Evolutionary conservation across 345 rosid genomes (phyloP).

Genomic region (Nasturtium officinale): DNA sequence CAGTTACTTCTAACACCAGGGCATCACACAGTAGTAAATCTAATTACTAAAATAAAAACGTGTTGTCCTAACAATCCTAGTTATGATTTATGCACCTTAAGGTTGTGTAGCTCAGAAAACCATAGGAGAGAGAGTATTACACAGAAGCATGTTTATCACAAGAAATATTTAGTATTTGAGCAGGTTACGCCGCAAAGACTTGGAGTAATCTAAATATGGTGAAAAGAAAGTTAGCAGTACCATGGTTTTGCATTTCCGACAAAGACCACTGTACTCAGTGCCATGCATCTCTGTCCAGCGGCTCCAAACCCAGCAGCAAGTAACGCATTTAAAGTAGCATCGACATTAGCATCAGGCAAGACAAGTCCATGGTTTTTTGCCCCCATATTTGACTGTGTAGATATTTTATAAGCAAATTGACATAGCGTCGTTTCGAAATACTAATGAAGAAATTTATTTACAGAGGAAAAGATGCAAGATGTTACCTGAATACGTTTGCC

Average conservation of each 20-base stretch:
- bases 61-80: neutral
- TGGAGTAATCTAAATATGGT: neutral
- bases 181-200: neutral
- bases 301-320: slow-evolving; percentile 99
- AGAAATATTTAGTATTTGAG: neutral
- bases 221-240: slow-evolving; percentile 45
- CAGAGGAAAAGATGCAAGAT: neutral
- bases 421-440: neutral
- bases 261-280: slow-evolving; percentile 87
- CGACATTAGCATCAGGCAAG: slow-evolving; percentile 77
- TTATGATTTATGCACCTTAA: neutral
- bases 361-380: slow-evolving; percentile 95
- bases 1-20: neutral
- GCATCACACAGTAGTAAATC: neutral
- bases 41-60: neutral
- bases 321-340: slow-evolving; percentile 82
- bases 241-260: slow-evolving; percentile 79
- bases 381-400: slow-evolving; percentile 91
- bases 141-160: neutral
- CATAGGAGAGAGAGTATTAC: too few species aligned
- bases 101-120: neutral
- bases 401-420: slow-evolving; percentile 32
- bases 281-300: slow-evolving; percentile 99
- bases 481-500: slow-evolving; percentile 96
- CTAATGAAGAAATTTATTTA: slow-evolving; percentile 6